Evolutionary conservation across 192 early-diverging fungal species (phyloP), one percentile per base, ranked within the genome.

Genomic region (Coemansia sp.): DNA sequence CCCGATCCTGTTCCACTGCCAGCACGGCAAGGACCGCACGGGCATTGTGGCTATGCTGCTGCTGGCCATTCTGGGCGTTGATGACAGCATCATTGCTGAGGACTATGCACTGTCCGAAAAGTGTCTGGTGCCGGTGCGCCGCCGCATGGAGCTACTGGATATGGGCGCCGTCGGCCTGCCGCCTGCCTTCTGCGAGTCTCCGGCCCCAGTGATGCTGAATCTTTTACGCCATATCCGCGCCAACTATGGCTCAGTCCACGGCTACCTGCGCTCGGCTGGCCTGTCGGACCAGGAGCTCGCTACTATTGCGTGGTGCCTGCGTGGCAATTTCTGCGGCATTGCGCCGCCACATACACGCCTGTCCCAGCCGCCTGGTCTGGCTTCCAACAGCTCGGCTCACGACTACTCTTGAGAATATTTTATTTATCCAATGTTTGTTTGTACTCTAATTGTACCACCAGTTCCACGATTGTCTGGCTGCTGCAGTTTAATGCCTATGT

Each of bases 21-120:
- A 84, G 52, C 83, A 86, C 44, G 87, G 87, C 52, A 88, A 88
- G 62, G 87, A 88, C 61, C 76, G 87, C 58, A 88, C 87, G 5
- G 87, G 85, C 38, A 76, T 88, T 63, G 64, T 86, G 44, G 75
- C 81, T 51, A 82, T 81, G 60, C 63, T 88, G 17, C 48, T 86
- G 8, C 61, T 84, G 36, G 72, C 73, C n/a, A 81, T 86, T 14
- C 60, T 75, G 59, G 81, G 66, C 21, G 84, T 84, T 8, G 77
- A 82, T 21, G 83, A 85, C 24, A 74, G 76, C 21, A 58, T 78
- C 40, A 84, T 88, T 31, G 83, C 82, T 14, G 63, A 71, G 2
- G 86, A 88, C 66, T 88, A 88, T 64, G 76, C 74, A 15, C 64
- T 55, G 52, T 79, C 86, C 8, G 74, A 82, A 42, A 44, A 62